Base-by-base conservation (phyloP, 352 stramenopile genomes). In the Plasmopara viticola region DNA sequence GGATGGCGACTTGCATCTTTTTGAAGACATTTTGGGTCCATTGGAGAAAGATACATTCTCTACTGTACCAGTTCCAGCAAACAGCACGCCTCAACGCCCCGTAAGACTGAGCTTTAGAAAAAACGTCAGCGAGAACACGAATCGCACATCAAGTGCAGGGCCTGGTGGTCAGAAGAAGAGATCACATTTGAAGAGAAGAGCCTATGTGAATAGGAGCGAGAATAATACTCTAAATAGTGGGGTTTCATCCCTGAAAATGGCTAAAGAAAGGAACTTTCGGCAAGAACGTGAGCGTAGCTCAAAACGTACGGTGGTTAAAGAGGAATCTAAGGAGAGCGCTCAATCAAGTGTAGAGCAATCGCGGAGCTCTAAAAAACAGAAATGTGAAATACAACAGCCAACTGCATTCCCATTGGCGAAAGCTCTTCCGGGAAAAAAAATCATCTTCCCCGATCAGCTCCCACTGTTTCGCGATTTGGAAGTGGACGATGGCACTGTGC, bases 1-100 rank as follows among this genome's bases (percentile, higher is more conserved):
- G 75, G 58, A 84, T 62, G 75, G 75, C 10, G 47, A 70, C 45
- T 75, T 78, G 60, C 58, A 71, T 44, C 56, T 85, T 17, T 85
- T 85, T 51, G 64, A 78, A 45, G 68, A 75, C 46, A 68, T 77
- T 57, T 33, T 77, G 6, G 64, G 68, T 0, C 29, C 46, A 12
- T 68, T 71, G 31, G 57, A 71, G 20, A 57, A 60, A 43, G 25
- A 39, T 6, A 49, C 18, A 5, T 61, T 59, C 47, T 54, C 41
- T 9, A 41, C 53, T 39, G 34, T 64, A 2, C 49, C 56, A 52
- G 50, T 44, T 30, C 56, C 42, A 57, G 34, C 44, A 50, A 39
- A 58, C 6, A 20, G 12, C 6, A 40, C 40, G 13, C 25, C 47
- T 6, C 42, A 25, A 3, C 34, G 28, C 15, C 39, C 50, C 29